Evolutionary conservation across 1,284 basidiomycete genomes (phyloP).

Genomic region (Apiotrichum siamense): DNA sequence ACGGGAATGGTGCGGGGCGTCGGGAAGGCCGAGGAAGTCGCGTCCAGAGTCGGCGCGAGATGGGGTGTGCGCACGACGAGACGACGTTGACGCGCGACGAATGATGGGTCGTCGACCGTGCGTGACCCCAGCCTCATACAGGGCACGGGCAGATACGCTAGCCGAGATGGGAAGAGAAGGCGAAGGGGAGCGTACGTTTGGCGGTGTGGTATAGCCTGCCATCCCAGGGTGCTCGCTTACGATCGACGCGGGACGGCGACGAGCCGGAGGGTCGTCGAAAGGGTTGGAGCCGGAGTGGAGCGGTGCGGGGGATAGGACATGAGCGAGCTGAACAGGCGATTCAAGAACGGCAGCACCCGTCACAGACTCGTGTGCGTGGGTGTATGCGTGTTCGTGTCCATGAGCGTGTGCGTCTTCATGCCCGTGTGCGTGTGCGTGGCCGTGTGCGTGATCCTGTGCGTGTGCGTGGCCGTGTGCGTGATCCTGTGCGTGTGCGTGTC

Average conservation of each 20-base stretch:
- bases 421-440: no score
- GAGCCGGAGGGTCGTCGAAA: slow-evolving; percentile 8
- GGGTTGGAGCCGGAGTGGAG: not conserved
- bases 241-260: not conserved
- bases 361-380: no score
- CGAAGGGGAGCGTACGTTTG: slow-evolving; percentile 17
- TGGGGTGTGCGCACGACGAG: slow-evolving; percentile 1
- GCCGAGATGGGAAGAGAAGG: slow-evolving; percentile 36
- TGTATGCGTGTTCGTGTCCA: no score
- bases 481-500: no score
- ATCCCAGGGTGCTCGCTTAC: not conserved
- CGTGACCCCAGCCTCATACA: not conserved
- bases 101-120: slow-evolving; percentile 24
- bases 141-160: not conserved
- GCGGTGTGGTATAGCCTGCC: slow-evolving; percentile 14
- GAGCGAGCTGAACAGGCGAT: no score
- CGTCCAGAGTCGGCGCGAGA: slow-evolving; percentile 40
- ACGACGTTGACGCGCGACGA: slow-evolving; percentile 8
- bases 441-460: no score
- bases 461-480: no score
- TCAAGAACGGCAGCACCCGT: no score
- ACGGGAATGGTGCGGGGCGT: slow-evolving; percentile 23
- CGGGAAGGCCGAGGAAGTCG: slow-evolving; percentile 46
- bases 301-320: no score
- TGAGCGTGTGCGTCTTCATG: no score